Conservation (phyloP, 2,329 filamentous ascomycete genomes). For the Venturia aucupariae region DNA sequence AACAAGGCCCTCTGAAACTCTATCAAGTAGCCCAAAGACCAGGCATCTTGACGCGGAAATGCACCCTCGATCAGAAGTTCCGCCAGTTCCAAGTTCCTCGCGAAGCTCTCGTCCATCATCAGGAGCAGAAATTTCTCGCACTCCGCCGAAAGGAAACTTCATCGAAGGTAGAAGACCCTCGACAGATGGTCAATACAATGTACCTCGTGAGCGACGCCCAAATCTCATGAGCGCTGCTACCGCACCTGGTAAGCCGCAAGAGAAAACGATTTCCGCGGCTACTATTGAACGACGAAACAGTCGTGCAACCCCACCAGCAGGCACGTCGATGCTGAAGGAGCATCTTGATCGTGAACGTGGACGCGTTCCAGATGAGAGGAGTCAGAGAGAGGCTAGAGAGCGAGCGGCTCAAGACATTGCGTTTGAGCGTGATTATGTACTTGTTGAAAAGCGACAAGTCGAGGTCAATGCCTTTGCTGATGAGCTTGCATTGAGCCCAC, state of each 20-base stretch:
- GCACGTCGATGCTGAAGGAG: conserved; percentile 40
- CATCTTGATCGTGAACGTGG: conserved; percentile 35
- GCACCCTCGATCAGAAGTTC: neutral
- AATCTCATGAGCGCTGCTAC: conserved; percentile 35
- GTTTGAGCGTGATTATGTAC: conserved; percentile 87
- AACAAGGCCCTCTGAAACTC: conserved; percentile 9
- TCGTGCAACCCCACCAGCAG: conserved; percentile 34
- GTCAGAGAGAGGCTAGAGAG: conserved; percentile 43
- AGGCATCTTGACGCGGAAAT: neutral
- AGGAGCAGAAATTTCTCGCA: neutral
- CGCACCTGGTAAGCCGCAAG: conserved; percentile 30
- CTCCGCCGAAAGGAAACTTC: neutral
- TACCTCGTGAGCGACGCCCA: conserved; percentile 34
- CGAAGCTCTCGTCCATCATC: conserved; percentile 5
- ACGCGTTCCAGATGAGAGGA: conserved; percentile 28
- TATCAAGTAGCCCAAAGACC: conserved; percentile 8
- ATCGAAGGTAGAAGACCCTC: conserved; percentile 19
- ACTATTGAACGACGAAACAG: conserved; percentile 56
- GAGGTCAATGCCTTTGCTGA: conserved; percentile 97
- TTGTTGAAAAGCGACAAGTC: conserved; percentile 89
- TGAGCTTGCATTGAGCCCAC: conserved; percentile 78
- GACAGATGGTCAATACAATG: conserved; percentile 26
- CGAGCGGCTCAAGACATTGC: conserved; percentile 76
- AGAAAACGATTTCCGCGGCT: conserved; percentile 21
- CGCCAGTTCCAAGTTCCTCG: neutral